These are phyloP conservation scores for Mycena olivaceomarginata DNA, from an alignment of 768 basidiomycete species.

Conservation along the genomic window DNA sequence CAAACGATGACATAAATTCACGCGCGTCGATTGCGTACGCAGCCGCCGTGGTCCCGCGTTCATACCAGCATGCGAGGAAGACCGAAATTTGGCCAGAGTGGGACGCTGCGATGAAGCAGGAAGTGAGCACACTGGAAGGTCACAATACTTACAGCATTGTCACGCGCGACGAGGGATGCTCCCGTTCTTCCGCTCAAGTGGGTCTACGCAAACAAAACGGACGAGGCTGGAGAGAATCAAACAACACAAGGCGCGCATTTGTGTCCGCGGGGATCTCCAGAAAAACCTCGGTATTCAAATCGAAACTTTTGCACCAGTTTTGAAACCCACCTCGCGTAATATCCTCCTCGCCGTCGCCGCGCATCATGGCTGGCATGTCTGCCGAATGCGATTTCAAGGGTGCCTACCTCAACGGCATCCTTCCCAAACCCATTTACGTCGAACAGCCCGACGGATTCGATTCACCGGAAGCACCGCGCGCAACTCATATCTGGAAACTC, in stretches of 20 bases:
- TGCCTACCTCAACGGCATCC: neutral
- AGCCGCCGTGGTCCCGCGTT: neutral
- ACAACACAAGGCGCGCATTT: constrained; percentile 51
- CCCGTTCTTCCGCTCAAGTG: neutral
- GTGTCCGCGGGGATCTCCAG: constrained; percentile 62
- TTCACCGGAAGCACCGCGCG: constrained; percentile 10
- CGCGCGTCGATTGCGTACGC: neutral
- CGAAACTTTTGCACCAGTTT: constrained; percentile 14
- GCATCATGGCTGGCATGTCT: constrained; percentile 48
- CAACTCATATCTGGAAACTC: constrained; percentile 41
- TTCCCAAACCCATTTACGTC: constrained; percentile 58
- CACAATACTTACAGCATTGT: neutral
- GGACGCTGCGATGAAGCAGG: neutral
- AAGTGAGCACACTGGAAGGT: neutral
- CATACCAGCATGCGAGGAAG: constrained; percentile 44
- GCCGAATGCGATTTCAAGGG: constrained; percentile 47
- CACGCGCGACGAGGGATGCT: neutral
- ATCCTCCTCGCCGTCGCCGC: constrained; percentile 55
- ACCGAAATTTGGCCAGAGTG: constrained; percentile 43
- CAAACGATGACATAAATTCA: neutral
- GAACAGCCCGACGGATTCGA: constrained; percentile 51
- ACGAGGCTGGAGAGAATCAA: neutral
- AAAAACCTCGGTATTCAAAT: constrained; percentile 58
- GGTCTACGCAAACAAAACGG: neutral
- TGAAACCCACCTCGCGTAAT: constrained; percentile 44